A percentile compares a stretch with the other conserved stretches of the same genome.
phyloP scores from a whole-genome alignment of 1,284 basidiomycete species.

The Irpex sp. region DNA sequence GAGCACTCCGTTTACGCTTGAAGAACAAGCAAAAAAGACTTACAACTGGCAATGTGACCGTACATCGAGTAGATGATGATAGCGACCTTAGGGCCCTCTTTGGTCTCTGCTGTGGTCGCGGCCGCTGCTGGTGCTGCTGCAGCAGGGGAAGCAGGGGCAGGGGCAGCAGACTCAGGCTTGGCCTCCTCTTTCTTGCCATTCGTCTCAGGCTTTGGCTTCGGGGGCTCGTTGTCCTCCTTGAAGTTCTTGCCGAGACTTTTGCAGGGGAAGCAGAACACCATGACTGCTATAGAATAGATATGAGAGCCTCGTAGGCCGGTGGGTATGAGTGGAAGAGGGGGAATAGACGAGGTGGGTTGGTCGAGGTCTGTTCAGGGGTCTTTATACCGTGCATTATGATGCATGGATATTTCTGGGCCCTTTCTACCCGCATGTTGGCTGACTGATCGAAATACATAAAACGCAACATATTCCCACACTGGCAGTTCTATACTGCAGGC shows the following conservation, averaged over 20 bases:
- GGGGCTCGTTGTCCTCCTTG: conserved; percentile 7
- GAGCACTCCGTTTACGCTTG: not conserved
- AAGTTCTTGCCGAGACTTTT: conserved; percentile 9
- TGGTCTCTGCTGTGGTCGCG: not conserved
- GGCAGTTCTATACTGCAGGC: not conserved
- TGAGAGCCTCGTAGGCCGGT: not conserved
- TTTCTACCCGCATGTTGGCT: not conserved
- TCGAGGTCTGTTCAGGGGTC: not conserved
- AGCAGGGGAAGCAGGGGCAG: too few species aligned
- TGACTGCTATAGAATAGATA: not conserved
- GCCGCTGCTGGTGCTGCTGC: not conserved
- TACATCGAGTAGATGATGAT: conserved; percentile 80
- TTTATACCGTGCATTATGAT: not conserved
- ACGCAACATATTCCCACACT: not conserved
- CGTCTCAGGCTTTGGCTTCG: conserved; percentile 1
- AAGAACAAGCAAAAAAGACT: conserved; percentile 24
- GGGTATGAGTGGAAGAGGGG: not conserved
- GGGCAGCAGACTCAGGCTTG: not conserved
- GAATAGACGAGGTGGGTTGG: not conserved
- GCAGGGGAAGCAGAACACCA: conserved; percentile 15
- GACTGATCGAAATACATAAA: not conserved
- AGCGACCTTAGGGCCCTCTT: conserved; percentile 52
- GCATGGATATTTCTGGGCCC: not conserved
- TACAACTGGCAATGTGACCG: conserved; percentile 68
- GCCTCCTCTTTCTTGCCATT: not conserved